Conservation (phyloP, 495 filamentous ascomycete genomes). For the Neurospora discreta region DNA sequence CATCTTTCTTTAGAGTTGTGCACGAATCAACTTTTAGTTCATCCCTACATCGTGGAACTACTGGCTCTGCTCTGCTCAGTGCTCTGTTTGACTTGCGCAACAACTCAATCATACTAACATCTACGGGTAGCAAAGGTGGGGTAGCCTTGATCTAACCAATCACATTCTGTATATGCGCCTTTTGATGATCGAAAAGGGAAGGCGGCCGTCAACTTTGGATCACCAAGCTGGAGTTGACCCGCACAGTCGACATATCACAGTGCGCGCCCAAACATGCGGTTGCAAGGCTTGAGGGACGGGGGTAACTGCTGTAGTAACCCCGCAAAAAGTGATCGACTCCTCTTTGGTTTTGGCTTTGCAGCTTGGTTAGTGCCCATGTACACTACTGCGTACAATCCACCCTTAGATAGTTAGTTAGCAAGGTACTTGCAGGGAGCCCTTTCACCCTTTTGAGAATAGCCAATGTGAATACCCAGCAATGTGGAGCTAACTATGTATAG, state of each 20-base stretch:
- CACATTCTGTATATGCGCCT: not conserved
- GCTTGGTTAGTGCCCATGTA: not conserved
- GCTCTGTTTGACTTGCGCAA: not conserved
- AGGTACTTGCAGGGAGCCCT: too few species aligned
- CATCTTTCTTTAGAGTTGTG: not conserved
- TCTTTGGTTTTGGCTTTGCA: not conserved
- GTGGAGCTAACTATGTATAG: too few species aligned
- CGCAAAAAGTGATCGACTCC: not conserved
- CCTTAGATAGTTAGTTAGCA: too few species aligned
- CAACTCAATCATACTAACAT: not conserved
- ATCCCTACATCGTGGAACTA: not conserved
- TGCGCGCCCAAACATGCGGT: not conserved
- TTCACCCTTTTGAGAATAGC: too few species aligned
- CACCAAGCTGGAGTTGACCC: not conserved
- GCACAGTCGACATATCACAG: not conserved
- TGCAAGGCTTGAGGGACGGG: too few species aligned
- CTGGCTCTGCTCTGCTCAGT: not conserved
- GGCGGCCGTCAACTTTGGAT: not conserved
- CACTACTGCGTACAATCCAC: too few species aligned
- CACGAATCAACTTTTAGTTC: not conserved
- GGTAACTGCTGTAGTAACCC: too few species aligned
- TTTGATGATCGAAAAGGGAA: constrained; percentile 1
- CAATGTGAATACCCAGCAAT: too few species aligned
- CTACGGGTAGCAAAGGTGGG: not conserved
- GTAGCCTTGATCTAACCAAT: not conserved